These are phyloP conservation scores for Eucalyptus curtisii DNA, from an alignment of 345 rosid species.

Conservation along the genomic window DNA sequence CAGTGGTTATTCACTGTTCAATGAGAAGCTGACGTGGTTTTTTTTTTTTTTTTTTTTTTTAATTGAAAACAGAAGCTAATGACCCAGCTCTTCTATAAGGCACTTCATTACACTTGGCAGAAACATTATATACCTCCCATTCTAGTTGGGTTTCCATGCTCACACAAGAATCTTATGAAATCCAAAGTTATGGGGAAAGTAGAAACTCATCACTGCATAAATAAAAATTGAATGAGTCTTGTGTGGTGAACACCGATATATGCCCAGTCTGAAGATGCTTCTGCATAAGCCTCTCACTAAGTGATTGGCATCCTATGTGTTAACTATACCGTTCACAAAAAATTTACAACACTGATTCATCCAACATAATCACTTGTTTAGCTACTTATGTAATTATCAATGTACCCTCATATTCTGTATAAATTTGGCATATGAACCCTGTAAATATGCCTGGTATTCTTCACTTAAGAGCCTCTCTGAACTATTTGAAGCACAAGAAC, in stretches of 20 bases:
- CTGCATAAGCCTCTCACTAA: neutral
- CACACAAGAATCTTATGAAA: neutral
- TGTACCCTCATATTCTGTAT: neutral
- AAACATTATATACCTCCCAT: neutral
- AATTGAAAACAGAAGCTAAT: neutral
- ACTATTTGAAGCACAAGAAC: neutral
- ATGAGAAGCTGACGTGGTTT: neutral
- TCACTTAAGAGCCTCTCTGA: neutral
- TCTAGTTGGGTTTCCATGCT: neutral
- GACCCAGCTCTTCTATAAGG: neutral
- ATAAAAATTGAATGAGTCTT: neutral
- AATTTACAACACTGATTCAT: neutral
- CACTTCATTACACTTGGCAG: neutral
- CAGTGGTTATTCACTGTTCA: neutral
- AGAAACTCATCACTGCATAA: neutral
- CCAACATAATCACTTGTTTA: neutral
- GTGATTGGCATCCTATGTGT: neutral
- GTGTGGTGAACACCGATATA: neutral
- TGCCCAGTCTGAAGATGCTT: neutral
- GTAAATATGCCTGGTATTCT: neutral
- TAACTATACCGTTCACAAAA: neutral
- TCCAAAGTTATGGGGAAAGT: neutral
- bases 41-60: neutral
- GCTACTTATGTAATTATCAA: neutral
- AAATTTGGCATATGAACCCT: neutral